These are phyloP conservation scores for Casuarina equisetifolia DNA, from an alignment of 306 rosid genomes.

Conservation along the genomic window DNA sequence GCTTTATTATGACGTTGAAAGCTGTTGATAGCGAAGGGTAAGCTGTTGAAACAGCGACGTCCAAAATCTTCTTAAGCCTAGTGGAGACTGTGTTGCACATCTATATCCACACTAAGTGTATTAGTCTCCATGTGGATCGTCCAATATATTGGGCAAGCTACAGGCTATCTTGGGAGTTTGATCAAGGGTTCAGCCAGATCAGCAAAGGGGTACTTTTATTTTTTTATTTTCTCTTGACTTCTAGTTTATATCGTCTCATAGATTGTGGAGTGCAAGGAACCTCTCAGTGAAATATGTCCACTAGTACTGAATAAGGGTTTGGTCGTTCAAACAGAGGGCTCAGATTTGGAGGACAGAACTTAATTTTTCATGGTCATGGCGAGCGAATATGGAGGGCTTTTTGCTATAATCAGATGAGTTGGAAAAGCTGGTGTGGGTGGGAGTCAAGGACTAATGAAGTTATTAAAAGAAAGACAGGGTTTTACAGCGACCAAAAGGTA, in stretches of 20 bases:
- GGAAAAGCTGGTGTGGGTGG: slow-evolving; percentile 12
- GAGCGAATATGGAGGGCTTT: slow-evolving; percentile 11
- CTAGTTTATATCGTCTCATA: too few relatives aligned
- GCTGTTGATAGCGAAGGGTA: slow-evolving; percentile 33
- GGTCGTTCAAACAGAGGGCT: slow-evolving; percentile 37
- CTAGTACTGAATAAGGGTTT: not conserved
- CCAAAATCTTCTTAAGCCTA: slow-evolving; percentile 26
- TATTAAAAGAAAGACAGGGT: slow-evolving; percentile 24
- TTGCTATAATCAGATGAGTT: slow-evolving; percentile 13
- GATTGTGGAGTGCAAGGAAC: not conserved
- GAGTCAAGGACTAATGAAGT: not conserved
- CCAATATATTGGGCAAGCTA: slow-evolving; percentile 44
- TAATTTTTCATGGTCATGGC: slow-evolving; percentile 2
- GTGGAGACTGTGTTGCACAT: slow-evolving; percentile 31
- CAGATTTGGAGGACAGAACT: slow-evolving; percentile 18
- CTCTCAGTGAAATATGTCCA: not conserved
- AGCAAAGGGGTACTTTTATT: not conserved
- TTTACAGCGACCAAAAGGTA: slow-evolving; percentile 32
- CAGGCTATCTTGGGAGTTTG: slow-evolving; percentile 30
- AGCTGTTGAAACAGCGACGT: not conserved
- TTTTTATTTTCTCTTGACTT: too few relatives aligned
- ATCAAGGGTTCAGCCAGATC: slow-evolving; percentile 5
- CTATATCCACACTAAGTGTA: slow-evolving; percentile 38
- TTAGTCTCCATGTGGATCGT: slow-evolving; percentile 27
- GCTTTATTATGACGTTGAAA: slow-evolving; percentile 45